Evolutionary conservation across 192 early-diverging fungal genomes (phyloP).

Genomic region (Martensiomyces pterosporus): DNA sequence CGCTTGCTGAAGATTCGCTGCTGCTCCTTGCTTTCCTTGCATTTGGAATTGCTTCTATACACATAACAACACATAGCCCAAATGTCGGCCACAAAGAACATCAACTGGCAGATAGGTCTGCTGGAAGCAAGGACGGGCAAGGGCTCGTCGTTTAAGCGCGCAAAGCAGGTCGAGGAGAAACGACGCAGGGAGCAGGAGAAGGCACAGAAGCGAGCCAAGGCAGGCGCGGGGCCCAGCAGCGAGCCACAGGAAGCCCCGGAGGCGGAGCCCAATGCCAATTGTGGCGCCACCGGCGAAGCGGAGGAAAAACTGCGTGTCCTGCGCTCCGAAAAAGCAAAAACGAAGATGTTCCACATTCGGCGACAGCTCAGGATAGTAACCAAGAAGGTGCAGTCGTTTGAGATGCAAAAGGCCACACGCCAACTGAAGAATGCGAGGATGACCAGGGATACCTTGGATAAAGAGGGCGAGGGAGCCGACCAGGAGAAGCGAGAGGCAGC

Average conservation of each 20-base stretch:
- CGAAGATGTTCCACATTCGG: constrained; percentile 1
- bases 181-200: neutral
- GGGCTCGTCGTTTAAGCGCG: constrained; percentile 15
- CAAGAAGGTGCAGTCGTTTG: constrained; percentile 6
- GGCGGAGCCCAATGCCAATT: neutral
- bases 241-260: neutral
- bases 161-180: constrained; percentile 12
- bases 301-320: constrained; percentile 6
- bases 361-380: neutral
- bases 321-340: constrained; percentile 12
- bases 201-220: constrained; percentile 8
- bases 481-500: neutral
- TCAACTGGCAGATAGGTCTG: constrained; percentile 25
- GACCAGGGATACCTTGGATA: neutral
- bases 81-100: constrained; percentile 4
- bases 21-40: too few relatives aligned
- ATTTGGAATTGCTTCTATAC: neutral
- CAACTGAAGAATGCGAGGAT: constrained; percentile 1
- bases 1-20: too few relatives aligned
- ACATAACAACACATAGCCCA: neutral
- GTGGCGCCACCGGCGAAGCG: constrained; percentile 1
- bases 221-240: neutral
- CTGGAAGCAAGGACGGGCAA: constrained; percentile 20
- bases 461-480: neutral
- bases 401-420: constrained; percentile 10